Conservation (phyloP, 2,329 filamentous ascomycete species). For the Remersonia thermophila region DNA sequence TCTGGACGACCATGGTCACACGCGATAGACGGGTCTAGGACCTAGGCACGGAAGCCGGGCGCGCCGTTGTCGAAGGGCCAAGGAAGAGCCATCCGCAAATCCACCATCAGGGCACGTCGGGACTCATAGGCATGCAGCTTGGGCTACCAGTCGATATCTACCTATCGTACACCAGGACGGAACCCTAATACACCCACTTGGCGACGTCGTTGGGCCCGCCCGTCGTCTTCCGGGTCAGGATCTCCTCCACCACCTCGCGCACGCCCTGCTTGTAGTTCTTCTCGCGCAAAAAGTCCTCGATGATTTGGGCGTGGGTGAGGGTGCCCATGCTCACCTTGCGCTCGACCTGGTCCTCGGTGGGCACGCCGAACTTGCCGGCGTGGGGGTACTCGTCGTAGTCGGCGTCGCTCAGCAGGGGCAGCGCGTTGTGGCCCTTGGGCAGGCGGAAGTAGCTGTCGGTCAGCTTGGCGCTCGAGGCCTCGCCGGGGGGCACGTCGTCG, state of each 20-base stretch:
- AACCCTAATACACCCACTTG: slow-evolving; percentile 9
- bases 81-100: too few relatives aligned
- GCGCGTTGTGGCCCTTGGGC: slow-evolving; percentile 29
- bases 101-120: too few relatives aligned
- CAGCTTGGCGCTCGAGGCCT: slow-evolving; percentile 20
- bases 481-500: slow-evolving; percentile 46
- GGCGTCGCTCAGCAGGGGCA: slow-evolving; percentile 49
- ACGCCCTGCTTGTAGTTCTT: slow-evolving; percentile 58
- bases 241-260: slow-evolving; percentile 53
- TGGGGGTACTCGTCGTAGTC: slow-evolving; percentile 68
- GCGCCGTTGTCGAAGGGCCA: too few relatives aligned
- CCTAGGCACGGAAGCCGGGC: too few relatives aligned
- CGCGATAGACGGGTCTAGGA: neutral
- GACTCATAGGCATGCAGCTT: too few relatives aligned
- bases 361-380: slow-evolving; percentile 50
- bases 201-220: neutral
- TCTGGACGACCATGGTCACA: too few relatives aligned
- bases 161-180: neutral
- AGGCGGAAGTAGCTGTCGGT: slow-evolving; percentile 59
- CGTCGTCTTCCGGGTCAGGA: slow-evolving; percentile 51
- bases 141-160: slow-evolving; percentile 1
- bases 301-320: slow-evolving; percentile 43
- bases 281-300: slow-evolving; percentile 47
- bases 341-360: slow-evolving; percentile 52
- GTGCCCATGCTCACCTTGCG: slow-evolving; percentile 28